These are phyloP conservation scores for Amphichorda felina DNA, from an alignment of 2,329 filamentous ascomycete species.

Conservation along the genomic window DNA sequence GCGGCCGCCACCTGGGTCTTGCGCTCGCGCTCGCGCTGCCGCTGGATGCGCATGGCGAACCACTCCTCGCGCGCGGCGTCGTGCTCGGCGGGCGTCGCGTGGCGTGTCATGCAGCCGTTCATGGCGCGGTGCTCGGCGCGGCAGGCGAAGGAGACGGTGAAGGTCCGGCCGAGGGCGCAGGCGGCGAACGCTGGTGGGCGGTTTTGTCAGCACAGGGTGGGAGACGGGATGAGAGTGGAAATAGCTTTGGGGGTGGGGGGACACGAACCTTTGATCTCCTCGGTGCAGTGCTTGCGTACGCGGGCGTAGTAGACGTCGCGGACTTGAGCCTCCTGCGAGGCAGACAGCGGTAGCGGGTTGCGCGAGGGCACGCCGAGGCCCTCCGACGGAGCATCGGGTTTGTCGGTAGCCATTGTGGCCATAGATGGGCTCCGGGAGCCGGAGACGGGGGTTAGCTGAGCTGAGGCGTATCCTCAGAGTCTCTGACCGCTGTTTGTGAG, in stretches of 20 bases:
- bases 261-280: slow-evolving; percentile 61
- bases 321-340: slow-evolving; percentile 71
- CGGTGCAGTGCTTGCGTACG: slow-evolving; percentile 63
- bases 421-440: slow-evolving; percentile 5
- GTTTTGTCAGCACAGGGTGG: not conserved
- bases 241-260: not conserved
- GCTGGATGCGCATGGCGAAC: slow-evolving; percentile 68
- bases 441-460: too few species aligned
- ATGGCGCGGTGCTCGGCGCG: slow-evolving; percentile 68
- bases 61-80: slow-evolving; percentile 88
- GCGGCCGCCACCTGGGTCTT: slow-evolving; percentile 47
- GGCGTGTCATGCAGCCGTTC: slow-evolving; percentile 86
- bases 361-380: slow-evolving; percentile 42
- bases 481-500: too few species aligned
- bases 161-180: slow-evolving; percentile 76
- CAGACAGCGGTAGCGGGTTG: slow-evolving; percentile 75
- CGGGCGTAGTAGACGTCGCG: slow-evolving; percentile 70
- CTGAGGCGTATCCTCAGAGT: too few species aligned
- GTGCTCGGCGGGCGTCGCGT: slow-evolving; percentile 75
- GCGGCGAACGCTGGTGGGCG: slow-evolving; percentile 65
- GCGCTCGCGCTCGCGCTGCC: slow-evolving; percentile 54
- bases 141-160: slow-evolving; percentile 82
- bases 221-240: not conserved
- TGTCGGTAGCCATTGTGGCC: slow-evolving; percentile 21
- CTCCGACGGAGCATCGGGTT: slow-evolving; percentile 20